Conservation (phyloP, 2,329 filamentous ascomycete genomes). For the Pseudogymnoascus pannorum region DNA sequence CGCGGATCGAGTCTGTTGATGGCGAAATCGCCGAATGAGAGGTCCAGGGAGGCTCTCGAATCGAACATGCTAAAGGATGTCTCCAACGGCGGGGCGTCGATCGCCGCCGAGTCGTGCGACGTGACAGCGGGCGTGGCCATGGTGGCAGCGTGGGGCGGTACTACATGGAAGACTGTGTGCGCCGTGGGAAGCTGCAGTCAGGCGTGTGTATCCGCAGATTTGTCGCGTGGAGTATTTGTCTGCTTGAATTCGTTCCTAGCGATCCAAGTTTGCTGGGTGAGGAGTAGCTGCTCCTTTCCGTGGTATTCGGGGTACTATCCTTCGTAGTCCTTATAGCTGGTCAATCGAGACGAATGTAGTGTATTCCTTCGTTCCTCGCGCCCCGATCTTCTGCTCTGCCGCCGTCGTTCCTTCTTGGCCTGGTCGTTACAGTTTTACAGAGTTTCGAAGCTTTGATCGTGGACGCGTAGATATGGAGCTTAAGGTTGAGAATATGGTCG, state of each 20-base stretch:
- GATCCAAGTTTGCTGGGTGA: not conserved
- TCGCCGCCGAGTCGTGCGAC: not conserved
- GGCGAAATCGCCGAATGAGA: not conserved
- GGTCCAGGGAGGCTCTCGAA: not conserved
- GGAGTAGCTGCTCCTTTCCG: too few species aligned
- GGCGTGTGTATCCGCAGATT: not conserved
- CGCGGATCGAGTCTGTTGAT: not conserved
- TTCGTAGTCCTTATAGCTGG: not conserved
- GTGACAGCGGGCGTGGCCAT: not conserved
- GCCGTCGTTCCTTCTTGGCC: not conserved
- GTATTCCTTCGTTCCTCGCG: not conserved
- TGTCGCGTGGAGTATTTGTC: not conserved
- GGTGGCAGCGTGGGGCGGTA: not conserved
- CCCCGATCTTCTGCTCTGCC: not conserved
- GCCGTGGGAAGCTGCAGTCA: not conserved
- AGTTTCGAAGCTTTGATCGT: not conserved
- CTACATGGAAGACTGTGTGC: not conserved
- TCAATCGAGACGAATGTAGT: not conserved
- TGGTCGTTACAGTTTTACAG: not conserved
- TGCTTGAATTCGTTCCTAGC: not conserved
- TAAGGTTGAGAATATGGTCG: not conserved
- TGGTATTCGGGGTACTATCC: too few species aligned
- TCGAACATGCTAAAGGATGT: not conserved
- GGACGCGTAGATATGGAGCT: not conserved
- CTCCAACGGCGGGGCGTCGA: not conserved